Conservation (phyloP, 495 filamentous ascomycete species). For the Hypomontagnella submonticulosa region DNA sequence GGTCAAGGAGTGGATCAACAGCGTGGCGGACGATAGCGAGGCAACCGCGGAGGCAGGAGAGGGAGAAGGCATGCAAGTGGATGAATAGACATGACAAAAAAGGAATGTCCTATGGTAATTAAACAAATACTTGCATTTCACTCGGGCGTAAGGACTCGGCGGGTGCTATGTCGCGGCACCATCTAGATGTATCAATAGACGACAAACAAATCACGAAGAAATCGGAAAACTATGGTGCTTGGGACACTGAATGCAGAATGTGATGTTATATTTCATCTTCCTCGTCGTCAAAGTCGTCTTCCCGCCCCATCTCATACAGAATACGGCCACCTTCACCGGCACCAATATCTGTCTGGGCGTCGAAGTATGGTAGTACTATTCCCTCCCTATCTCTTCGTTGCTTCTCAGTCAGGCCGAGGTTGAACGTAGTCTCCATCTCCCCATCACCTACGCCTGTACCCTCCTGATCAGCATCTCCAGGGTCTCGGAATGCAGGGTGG, state of each 20-base stretch:
- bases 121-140: conserved; percentile 35
- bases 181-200: conserved; percentile 47
- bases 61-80: conserved; percentile 82
- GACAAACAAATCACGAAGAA: conserved; percentile 40
- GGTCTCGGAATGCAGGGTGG: conserved; percentile 72
- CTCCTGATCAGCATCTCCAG: conserved; percentile 50
- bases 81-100: conserved; percentile 51
- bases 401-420: conserved; percentile 87
- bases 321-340: conserved; percentile 89
- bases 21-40: conserved; percentile 68
- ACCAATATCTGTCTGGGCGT: conserved; percentile 84
- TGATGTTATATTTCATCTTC: conserved; percentile 87
- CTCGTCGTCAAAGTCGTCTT: conserved; percentile 99
- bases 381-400: conserved; percentile 86
- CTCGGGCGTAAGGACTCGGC: conserved; percentile 37
- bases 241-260: background rate
- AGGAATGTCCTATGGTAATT: background rate
- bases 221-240: conserved; percentile 6
- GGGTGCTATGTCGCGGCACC: conserved; percentile 29
- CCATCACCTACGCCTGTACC: conserved; percentile 61
- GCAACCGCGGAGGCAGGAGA: conserved; percentile 59
- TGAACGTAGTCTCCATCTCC: conserved; percentile 75
- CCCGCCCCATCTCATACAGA: conserved; percentile 93
- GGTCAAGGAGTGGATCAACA: conserved; percentile 79
- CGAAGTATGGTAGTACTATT: conserved; percentile 92